Base-by-base conservation (phyloP, 495 filamentous ascomycete species). In the Hypoxylon cercidicola region DNA sequence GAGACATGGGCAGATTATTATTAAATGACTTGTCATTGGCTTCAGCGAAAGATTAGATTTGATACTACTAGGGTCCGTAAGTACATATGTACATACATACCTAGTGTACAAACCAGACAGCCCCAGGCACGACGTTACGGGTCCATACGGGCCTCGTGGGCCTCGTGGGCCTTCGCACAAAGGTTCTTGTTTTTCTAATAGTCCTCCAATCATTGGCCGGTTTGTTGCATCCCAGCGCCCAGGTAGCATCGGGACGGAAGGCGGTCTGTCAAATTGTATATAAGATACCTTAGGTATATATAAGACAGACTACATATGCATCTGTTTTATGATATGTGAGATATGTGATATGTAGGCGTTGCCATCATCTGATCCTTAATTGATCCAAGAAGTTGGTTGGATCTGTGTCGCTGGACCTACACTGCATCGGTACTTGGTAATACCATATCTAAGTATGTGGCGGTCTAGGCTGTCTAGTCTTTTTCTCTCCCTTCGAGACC, bases 1-100 rank as follows among this genome's bases (percentile, higher is more conserved):
- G 61, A 68, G 65, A 20, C 34, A 60, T 47, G 12, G 58, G 50
- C 30, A 16, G 62, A 69, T 69, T 69, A 69, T 69, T 55, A 69
- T 69, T 69, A 48, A 66, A 65, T 15, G 18, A 18, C 1, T 20
- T 55, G 4, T 37, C 2, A 69, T 69, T 69, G 66, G 66, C 47
- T 47, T 32, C 4, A 23, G n/a, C 4, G 4, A 32, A 16, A 56
- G 53, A 68, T 68, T 60, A 40, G 19, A 68, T 68, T 68, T 68
- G 65, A 43, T 68, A 68, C 60, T 55, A 63, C 49, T 54, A 16
- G 20, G 10, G 43, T 30, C 20, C 39, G 50, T 46, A 47, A 25
- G 28, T 35, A 54, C 55, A 48, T 55, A 47, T 35, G 10, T 51
- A 32, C 40, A 25, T 20, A 12, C 41, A 51, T 48, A 39, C 39